Evolutionary conservation across 73 alveolate genomes (phyloP).

Genomic region (Blepharisma stoltei): DNA sequence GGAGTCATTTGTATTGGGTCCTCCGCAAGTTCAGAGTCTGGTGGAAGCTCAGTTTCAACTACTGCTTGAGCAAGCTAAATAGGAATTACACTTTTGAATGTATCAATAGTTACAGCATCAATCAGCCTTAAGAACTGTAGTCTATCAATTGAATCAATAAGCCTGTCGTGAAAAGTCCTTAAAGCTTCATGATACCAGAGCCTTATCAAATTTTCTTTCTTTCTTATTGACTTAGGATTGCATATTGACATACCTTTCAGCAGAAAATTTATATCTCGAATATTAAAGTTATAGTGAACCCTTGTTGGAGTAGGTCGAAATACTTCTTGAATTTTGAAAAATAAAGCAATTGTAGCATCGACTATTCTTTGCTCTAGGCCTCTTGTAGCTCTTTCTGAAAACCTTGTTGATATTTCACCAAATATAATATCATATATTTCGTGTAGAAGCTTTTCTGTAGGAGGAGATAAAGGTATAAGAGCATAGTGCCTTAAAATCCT

Average conservation of each 20-base stretch:
- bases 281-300: constrained; percentile 77
- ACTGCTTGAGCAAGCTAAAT: constrained; percentile 35
- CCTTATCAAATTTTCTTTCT: constrained; percentile 58
- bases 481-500: constrained; percentile 88
- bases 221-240: constrained; percentile 43
- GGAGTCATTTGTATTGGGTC: constrained; percentile 55
- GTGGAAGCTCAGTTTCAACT: constrained; percentile 66
- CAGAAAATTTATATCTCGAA: constrained; percentile 81
- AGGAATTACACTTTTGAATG: constrained; percentile 44
- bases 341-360: constrained; percentile 76
- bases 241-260: constrained; percentile 71
- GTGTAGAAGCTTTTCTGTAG: constrained; percentile 73
- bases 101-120: constrained; percentile 48
- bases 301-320: constrained; percentile 83
- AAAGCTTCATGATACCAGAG: constrained; percentile 83
- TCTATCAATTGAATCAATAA: constrained; percentile 83
- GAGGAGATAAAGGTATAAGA: constrained; percentile 71
- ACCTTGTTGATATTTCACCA: constrained; percentile 74
- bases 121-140: constrained; percentile 61
- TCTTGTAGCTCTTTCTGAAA: constrained; percentile 35
- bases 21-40: constrained; percentile 57
- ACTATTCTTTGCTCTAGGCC: constrained; percentile 61
- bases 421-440: constrained; percentile 76
- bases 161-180: constrained; percentile 82
- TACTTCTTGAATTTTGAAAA: constrained; percentile 70